Percentiles rank a stretch among this genome's conserved stretches.
Conservation (phyloP, 2,329 filamentous ascomycete species). For the Clarireedia monteithiana region DNA sequence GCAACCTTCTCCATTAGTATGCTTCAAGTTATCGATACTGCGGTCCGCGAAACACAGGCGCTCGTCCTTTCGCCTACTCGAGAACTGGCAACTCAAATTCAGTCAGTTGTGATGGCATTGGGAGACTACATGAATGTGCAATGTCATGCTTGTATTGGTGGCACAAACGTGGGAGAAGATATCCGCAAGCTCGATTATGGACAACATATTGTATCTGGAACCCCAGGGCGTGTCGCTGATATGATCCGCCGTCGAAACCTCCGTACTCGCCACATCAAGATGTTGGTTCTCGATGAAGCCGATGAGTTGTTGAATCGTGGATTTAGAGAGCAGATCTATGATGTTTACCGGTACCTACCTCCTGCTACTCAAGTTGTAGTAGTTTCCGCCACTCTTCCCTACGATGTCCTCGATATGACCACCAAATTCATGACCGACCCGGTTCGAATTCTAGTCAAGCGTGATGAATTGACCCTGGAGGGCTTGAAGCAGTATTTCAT, state of each 20-base stretch:
- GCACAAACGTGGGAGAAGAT: constrained; percentile 95
- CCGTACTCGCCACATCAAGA: constrained; percentile 69
- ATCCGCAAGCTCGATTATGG: constrained; percentile 97
- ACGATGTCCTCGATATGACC: constrained; percentile 98
- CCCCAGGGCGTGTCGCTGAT: constrained; percentile 88
- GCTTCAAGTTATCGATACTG: constrained; percentile 91
- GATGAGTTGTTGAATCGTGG: constrained; percentile 83
- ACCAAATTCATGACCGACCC: constrained; percentile 99
- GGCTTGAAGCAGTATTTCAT: constrained; percentile 99
- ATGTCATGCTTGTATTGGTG: constrained; percentile 96
- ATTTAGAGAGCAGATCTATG: constrained; percentile 98
- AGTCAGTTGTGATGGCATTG: constrained; percentile 98
- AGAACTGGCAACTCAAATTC: constrained; percentile 95
- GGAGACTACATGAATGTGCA: constrained; percentile 99
- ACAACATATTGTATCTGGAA: constrained; percentile 95
- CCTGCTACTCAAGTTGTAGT: constrained; percentile 98
- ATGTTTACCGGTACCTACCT: constrained; percentile 94
- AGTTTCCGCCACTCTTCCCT: constrained; percentile 90
- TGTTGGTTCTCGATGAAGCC: constrained; percentile 69
- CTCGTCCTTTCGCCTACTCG: constrained; percentile 93
- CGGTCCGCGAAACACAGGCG: constrained; percentile 86
- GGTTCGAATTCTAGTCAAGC: constrained; percentile 93
- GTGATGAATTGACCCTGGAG: constrained; percentile 95
- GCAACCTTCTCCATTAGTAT: constrained; percentile 95
- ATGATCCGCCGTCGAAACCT: constrained; percentile 71